Conservation (phyloP, 139 green algal species). For the Nannochloris sp. region DNA sequence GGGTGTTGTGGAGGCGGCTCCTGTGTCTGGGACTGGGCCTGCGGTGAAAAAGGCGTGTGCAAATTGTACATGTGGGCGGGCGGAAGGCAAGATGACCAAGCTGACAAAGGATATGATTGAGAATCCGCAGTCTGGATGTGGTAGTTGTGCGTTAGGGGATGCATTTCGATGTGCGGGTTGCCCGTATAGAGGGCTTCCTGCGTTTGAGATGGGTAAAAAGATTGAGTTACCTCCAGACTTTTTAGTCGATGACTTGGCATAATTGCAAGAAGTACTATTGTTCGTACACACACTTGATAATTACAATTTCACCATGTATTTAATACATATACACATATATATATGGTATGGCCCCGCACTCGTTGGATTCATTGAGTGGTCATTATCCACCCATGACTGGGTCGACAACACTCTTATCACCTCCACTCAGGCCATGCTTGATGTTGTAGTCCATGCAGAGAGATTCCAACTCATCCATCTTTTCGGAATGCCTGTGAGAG, state of each 20-base stretch:
- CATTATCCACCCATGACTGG: conserved; percentile 2
- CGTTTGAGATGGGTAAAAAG: conserved; percentile 85
- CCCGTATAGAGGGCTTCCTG: conserved; percentile 87
- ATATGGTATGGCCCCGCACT: too few species aligned
- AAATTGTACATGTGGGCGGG: conserved; percentile 91
- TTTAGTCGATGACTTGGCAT: conserved; percentile 4
- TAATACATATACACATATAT: not conserved
- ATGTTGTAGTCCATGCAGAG: conserved; percentile 15
- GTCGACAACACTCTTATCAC: not conserved
- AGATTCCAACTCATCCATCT: conserved; percentile 22
- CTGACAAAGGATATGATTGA: conserved; percentile 85
- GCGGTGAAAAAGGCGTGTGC: conserved; percentile 81
- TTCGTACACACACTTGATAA: not conserved
- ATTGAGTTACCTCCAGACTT: conserved; percentile 50
- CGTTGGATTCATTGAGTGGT: too few species aligned
- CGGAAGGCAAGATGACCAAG: conserved; percentile 63
- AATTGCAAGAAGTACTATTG: not conserved
- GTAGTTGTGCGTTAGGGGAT: conserved; percentile 87
- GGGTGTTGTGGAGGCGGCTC: conserved; percentile 16
- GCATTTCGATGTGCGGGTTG: conserved; percentile 90
- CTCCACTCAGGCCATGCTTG: conserved; percentile 1
- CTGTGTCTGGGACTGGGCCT: conserved; percentile 50
- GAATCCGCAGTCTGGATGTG: conserved; percentile 81
- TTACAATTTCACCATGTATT: not conserved
- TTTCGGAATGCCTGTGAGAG: conserved; percentile 11